Base-by-base conservation (phyloP, 768 basidiomycete species). In the Rhodotorula sphaerocarpa region DNA sequence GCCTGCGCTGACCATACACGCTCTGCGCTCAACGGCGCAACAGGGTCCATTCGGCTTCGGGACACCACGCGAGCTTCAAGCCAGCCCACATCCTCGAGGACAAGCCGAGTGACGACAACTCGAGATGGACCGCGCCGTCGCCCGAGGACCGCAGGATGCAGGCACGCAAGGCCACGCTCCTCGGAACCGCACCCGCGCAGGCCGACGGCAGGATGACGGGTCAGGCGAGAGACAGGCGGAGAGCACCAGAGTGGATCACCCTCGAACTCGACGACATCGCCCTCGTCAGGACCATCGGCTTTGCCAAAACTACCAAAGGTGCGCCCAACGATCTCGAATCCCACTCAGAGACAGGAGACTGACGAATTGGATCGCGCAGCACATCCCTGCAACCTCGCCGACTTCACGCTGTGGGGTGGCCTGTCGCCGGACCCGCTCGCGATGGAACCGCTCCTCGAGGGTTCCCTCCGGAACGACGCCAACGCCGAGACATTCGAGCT, bases 301-400 rank as follows among this genome's bases (percentile, higher is more conserved):
- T 69, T 20, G 63, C 57, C 20, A 69, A 69, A 33, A 53, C 54
- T 5, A 28, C 30, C 20, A 69, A 65, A 43, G 44, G 67, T 68
- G 43, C 60, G 59, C 46, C 44, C 3, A 7, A 9, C 43, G 31
- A n/a, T 10, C 28, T 7, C 16, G 7, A 12, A n/a, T 7, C 34
- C 18, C 21, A 11, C 30, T 27, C 21, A 46, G 16, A 27, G 45
- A 5, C 7, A 16, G 18, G 2, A 7, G 6, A 20, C 55, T 25
- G 11, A n/a, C 30, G 3, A n/a, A 10, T 7, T 4, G 3, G 3
- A 4, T 5, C 44, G 16, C 36, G 27, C 50, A 67, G 66, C 62
- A 9, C 71, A 72, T 46, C 70, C 71, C 3, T 72, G 71, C 64
- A 72, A 70, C 52, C 59, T 70, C 33, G 27, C 50, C 23, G 57